These are phyloP conservation scores for Colletotrichum tabaci DNA, from an alignment of 2,329 filamentous ascomycete species.

Conservation along the genomic window DNA sequence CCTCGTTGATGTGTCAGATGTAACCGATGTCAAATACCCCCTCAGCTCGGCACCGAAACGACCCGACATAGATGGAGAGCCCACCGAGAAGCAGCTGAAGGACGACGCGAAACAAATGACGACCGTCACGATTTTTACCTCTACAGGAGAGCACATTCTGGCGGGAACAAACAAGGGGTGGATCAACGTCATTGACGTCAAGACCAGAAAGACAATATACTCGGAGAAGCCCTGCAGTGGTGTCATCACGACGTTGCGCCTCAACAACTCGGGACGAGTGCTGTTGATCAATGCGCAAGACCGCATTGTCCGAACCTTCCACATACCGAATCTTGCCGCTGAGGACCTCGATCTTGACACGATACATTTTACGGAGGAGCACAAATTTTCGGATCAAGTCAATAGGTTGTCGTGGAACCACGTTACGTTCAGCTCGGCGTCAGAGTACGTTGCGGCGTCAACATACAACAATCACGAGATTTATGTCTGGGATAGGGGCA, in stretches of 20 bases:
- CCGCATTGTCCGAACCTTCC: conserved; percentile 92
- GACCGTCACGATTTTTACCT: conserved; percentile 91
- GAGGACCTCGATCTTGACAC: conserved; percentile 84
- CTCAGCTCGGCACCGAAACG: conserved; percentile 88
- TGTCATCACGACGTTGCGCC: conserved; percentile 88
- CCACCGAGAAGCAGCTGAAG: conserved; percentile 87
- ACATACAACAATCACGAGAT: conserved; percentile 99
- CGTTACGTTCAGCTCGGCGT: conserved; percentile 92
- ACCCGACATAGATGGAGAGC: conserved; percentile 77
- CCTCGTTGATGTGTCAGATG: conserved; percentile 83
- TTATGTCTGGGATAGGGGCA: conserved; percentile 96
- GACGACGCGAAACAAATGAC: conserved; percentile 97
- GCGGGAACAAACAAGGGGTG: conserved; percentile 96
- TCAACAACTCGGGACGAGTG: conserved; percentile 88
- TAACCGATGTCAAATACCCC: conserved; percentile 80
- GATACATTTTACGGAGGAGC: conserved; percentile 91
- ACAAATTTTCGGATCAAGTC: conserved; percentile 98
- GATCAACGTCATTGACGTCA: conserved; percentile 93
- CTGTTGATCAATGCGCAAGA: conserved; percentile 94
- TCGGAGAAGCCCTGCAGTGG: conserved; percentile 90
- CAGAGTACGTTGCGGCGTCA: conserved; percentile 95
- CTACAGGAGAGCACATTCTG: conserved; percentile 88
- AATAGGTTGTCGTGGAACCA: conserved; percentile 97
- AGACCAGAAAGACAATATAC: conserved; percentile 86
- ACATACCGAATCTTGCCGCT: conserved; percentile 82